A percentile compares a stretch with the other conserved stretches of the same genome.
These are phyloP conservation scores for Thuja plicata DNA, from an alignment of 83 land plant genomes.

Conservation along the genomic window DNA sequence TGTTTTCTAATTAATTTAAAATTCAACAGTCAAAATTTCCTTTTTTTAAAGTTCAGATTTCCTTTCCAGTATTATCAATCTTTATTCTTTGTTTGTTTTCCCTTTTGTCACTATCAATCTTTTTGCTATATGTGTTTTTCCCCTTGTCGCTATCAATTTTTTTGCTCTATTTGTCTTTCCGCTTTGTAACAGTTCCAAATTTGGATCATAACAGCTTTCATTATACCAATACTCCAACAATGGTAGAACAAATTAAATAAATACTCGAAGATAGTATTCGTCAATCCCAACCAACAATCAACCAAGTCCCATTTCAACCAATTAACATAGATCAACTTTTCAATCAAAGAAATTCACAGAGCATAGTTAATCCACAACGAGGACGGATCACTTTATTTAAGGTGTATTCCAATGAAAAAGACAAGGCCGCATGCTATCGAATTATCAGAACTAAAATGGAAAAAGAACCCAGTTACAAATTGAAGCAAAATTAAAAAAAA, in stretches of 20 bases:
- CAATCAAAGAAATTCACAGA: neutral
- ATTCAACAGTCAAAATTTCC: neutral
- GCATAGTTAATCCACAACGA: neutral
- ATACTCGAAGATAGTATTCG: neutral
- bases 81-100: no score
- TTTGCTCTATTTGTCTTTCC: no score
- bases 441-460: neutral
- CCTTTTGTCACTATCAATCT: no score
- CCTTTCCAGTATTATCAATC: no score
- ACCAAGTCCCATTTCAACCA: neutral
- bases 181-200: no score
- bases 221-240: no score
- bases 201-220: no score
- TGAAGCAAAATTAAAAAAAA: neutral
- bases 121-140: no score
- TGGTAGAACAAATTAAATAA: no score
- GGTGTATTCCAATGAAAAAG: neutral
- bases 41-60: no score
- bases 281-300: neutral
- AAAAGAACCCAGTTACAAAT: neutral
- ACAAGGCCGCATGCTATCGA: neutral
- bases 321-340: neutral
- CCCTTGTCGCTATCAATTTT: no score
- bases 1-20: neutral
- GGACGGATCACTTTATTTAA: no score